Evolutionary conservation across 495 filamentous ascomycete genomes (phyloP), one percentile per base, ranked within the genome.

Genomic region (Trichoderma reesei): DNA sequence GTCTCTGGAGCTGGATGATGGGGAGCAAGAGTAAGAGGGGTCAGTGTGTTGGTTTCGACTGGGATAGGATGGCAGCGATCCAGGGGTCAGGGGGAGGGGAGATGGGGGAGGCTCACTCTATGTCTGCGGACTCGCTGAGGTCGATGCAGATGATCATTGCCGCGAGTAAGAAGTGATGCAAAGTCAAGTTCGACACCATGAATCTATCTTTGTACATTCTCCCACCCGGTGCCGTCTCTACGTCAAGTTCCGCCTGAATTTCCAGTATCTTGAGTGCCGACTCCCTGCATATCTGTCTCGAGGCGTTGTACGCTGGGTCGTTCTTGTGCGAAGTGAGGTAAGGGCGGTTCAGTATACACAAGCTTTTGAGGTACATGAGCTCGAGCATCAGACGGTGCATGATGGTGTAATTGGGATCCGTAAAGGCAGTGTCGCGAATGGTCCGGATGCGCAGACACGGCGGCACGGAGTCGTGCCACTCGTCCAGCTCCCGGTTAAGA

Each of bases 111-210:
- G 56, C 66, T 63, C 11, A 65, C 66, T 63, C 42, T 26, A 62
- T 48, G 38, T 42, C 38, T 8, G 39, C 36, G 13, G 70, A 73
- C 46, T 74, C 74, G n/a, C 71, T 75, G 36, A 78, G 65, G 65
- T 74, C 72, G 3, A 78, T 63, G 46, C 73, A 78, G 20, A 78
- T 63, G 38, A 79, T 76, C 72, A 74, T 78, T 1, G 77, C 72
- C 10, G 75, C 76, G 8, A 79, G 72, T 11, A 79, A 60, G 62
- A 78, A 76, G 64, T 78, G 76, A 60, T 79, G 76, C 11, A 77
- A 68, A 0, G 74, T 72, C 9, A 79, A 63, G 34, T 69, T 71
- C 3, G 72, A 71, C 1, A 77, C 61, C 66, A 77, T 73, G 67
- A 75, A 76, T 59, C 69, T 72, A 51, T 79, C 75, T 20, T 72